Conservation (phyloP, 345 rosid species). For the Sisymbrium irio region DNA sequence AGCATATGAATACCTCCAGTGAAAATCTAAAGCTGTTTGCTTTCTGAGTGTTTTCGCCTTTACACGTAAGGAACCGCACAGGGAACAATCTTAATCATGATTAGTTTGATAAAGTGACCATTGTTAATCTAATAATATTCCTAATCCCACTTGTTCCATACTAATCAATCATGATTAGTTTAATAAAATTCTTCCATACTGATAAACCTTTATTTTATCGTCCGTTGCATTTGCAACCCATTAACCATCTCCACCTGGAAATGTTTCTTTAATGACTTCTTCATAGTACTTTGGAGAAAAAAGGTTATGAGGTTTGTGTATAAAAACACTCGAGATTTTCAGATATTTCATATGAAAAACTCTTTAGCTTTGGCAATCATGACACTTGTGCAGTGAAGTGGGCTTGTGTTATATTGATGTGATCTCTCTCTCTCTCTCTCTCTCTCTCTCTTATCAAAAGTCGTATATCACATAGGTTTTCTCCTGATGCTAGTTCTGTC, state of each 20-base stretch:
- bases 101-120: slow-evolving; percentile 26
- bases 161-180: slow-evolving; percentile 32
- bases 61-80: slow-evolving; percentile 36
- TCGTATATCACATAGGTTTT: slow-evolving; percentile 22
- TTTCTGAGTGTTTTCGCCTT: slow-evolving; percentile 31
- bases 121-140: slow-evolving; percentile 16
- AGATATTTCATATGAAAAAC: slow-evolving; percentile 26
- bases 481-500: slow-evolving; percentile 32
- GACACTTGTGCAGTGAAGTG: slow-evolving; percentile 32
- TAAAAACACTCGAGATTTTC: slow-evolving; percentile 27
- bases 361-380: slow-evolving; percentile 24
- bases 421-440: slow-evolving; percentile 5
- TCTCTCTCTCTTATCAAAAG: neutral
- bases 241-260: slow-evolving; percentile 34
- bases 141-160: slow-evolving; percentile 32
- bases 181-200: slow-evolving; percentile 22
- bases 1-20: slow-evolving; percentile 28
- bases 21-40: slow-evolving; percentile 32
- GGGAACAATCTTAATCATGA: slow-evolving; percentile 36
- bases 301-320: slow-evolving; percentile 30
- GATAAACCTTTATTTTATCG: slow-evolving; percentile 8
- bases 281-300: slow-evolving; percentile 27
- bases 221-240: slow-evolving; percentile 35
- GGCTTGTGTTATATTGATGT: slow-evolving; percentile 27
- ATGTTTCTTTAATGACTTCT: slow-evolving; percentile 35